Evolutionary conservation across 2,329 filamentous ascomycete species (phyloP).

Genomic region (Xylaria sp.): DNA sequence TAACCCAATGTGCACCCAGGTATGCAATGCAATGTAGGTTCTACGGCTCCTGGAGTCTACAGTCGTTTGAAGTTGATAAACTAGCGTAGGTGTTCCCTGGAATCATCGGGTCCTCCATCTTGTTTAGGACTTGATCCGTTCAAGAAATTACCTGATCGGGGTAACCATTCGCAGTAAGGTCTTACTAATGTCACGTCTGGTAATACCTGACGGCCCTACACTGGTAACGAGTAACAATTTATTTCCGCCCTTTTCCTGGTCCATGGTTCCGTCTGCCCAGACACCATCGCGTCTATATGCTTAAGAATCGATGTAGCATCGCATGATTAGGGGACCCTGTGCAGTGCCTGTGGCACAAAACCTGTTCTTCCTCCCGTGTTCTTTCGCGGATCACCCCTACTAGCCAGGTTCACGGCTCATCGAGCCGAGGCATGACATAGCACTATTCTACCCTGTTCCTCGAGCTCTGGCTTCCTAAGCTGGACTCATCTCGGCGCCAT

Average conservation of each 20-base stretch:
- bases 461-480: background rate
- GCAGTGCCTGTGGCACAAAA: background rate
- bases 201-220: background rate
- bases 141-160: slow-evolving; percentile 29
- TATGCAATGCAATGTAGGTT: background rate
- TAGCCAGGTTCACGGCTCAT: background rate
- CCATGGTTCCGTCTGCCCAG: background rate
- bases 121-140: slow-evolving; percentile 14
- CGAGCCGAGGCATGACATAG: slow-evolving; percentile 11
- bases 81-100: background rate
- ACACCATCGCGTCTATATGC: background rate
- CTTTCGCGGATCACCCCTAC: background rate
- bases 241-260: background rate
- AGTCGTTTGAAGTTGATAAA: slow-evolving; percentile 2
- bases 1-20: background rate
- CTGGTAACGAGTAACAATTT: background rate
- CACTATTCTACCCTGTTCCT: background rate
- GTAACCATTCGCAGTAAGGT: slow-evolving; percentile 17
- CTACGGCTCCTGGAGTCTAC: background rate
- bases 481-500: slow-evolving; percentile 2
- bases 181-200: slow-evolving; percentile 16
- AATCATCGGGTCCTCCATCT: background rate
- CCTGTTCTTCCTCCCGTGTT: background rate
- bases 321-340: background rate
- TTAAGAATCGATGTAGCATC: background rate